Evolutionary conservation across 768 basidiomycete species (phyloP).

Genomic region (Hygrocybe coccinea): DNA sequence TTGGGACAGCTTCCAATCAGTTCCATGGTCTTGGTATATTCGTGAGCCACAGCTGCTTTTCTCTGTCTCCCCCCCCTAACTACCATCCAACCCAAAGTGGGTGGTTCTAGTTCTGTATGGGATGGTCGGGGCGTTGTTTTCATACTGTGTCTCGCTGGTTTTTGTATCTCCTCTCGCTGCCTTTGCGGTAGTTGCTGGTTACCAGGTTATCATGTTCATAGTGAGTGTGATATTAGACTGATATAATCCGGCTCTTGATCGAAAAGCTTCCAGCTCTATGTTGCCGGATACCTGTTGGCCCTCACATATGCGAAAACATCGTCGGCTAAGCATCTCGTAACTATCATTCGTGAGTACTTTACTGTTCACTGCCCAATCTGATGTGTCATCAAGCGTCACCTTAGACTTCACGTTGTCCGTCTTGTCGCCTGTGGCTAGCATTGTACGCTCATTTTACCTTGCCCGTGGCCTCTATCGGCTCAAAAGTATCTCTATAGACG

Average conservation of each 20-base stretch:
- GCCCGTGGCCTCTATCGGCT: not conserved
- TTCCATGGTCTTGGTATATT: conserved; percentile 67
- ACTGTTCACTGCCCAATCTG: not conserved
- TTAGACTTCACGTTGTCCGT: conserved; percentile 55
- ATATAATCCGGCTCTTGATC: not conserved
- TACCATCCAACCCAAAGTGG: conserved; percentile 46
- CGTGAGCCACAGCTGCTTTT: conserved; percentile 31
- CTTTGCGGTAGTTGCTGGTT: conserved; percentile 68
- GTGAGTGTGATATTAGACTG: conserved; percentile 38
- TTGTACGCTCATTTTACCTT: conserved; percentile 40
- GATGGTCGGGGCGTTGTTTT: conserved; percentile 59
- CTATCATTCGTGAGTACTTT: conserved; percentile 44
- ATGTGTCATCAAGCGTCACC: not conserved
- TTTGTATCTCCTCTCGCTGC: conserved; percentile 64
- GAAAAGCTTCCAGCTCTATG: conserved; percentile 45
- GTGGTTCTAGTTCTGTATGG: conserved; percentile 66
- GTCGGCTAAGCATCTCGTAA: conserved; percentile 49
- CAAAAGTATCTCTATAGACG: conserved; percentile 34
- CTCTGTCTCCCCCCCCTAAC: not conserved
- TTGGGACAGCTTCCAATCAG: conserved; percentile 50
- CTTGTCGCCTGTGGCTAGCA: conserved; percentile 62
- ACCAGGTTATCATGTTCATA: conserved; percentile 66
- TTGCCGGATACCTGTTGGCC: conserved; percentile 64
- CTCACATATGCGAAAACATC: conserved; percentile 68
- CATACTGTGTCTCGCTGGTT: conserved; percentile 60